Base-by-base conservation (phyloP, 345 rosid species). In the Arabis alpina region DNA sequence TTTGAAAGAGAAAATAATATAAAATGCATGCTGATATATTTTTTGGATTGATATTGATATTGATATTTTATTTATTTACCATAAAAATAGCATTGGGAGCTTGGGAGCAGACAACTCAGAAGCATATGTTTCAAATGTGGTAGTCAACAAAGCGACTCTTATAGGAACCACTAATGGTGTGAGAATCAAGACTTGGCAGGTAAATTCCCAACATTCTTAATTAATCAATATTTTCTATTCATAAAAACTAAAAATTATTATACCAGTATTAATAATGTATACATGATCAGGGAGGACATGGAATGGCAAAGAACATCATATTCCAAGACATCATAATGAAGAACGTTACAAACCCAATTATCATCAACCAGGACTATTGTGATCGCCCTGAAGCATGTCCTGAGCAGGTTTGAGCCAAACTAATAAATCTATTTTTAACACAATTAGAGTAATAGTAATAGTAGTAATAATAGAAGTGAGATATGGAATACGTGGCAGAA, bases 121-220 rank as follows among this genome's bases (percentile, higher is more conserved):
- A 68, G 92, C 85, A 53, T 68, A 74, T 64, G 98, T 92, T 57
- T 92, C 98, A 59, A 82, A 88, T 72, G 94, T 92, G 77, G 36
- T 84, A 9, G 85, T 90, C 64, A 78, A 80, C 56, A 76, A 83
- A 77, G 88, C 92, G 4, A 84, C 40, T 58, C 64, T 92, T 66
- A 68, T 85, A 44, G 96, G 91, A 81, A 88, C 94, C 64, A 76
- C 81, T 6, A 92, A 92, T 50, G 96, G 95, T n/a, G 86, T 88
- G 5, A 83, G 98, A 77, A 92, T 92, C 54, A 92, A 92, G 79
- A 92, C 96, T 49, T 92, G 96, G 95, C 98, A 92, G 91, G 98
- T 92, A 66, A 69, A 55, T 69, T 11, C 4, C 41, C 73, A 55
- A 34, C 40, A 59, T 19, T 59, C 27, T 36, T 3, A 42, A 60